phyloP scores from a whole-genome alignment of 1,284 basidiomycete genomes.

The Ganoderma lingzhi region DNA sequence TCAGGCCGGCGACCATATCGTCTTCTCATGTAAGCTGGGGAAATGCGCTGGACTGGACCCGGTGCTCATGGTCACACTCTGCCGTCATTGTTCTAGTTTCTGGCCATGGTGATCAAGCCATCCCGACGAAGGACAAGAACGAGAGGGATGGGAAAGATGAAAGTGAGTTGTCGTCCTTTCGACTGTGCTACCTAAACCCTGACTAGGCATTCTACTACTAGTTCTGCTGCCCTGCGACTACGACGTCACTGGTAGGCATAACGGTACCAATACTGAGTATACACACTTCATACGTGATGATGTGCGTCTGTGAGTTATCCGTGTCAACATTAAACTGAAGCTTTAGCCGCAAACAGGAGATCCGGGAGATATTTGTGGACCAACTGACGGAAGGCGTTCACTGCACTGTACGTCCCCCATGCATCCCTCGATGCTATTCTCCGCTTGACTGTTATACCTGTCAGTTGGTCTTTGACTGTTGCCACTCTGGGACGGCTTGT shows the following conservation, averaged over 20 bases:
- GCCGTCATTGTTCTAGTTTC: conserved; percentile 26
- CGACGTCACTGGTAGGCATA: no score
- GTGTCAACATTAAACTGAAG: not conserved
- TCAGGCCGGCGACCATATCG: conserved; percentile 31
- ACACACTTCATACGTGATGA: not conserved
- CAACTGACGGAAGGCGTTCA: not conserved
- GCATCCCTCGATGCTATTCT: not conserved
- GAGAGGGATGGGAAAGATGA: conserved; percentile 37
- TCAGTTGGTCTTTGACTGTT: not conserved
- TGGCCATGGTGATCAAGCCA: conserved; percentile 35
- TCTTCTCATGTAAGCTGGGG: conserved; percentile 34
- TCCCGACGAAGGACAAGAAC: conserved; percentile 10
- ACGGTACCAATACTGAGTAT: not conserved
- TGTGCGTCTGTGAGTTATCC: not conserved
- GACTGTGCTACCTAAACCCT: not conserved
- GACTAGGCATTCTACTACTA: not conserved
- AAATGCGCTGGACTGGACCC: not conserved
- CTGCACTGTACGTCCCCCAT: not conserved
- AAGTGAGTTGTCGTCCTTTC: conserved; percentile 16
- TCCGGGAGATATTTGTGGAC: not conserved
- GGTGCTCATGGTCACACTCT: not conserved
- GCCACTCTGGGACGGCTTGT: not conserved
- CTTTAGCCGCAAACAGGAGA: not conserved
- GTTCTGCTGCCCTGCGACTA: not conserved
- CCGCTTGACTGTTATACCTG: not conserved